A percentile compares a stretch with the other conserved stretches of the same genome.
phyloP scores from a whole-genome alignment of 202 grass and related monocot genomes.

The Eragrostis tef region DNA sequence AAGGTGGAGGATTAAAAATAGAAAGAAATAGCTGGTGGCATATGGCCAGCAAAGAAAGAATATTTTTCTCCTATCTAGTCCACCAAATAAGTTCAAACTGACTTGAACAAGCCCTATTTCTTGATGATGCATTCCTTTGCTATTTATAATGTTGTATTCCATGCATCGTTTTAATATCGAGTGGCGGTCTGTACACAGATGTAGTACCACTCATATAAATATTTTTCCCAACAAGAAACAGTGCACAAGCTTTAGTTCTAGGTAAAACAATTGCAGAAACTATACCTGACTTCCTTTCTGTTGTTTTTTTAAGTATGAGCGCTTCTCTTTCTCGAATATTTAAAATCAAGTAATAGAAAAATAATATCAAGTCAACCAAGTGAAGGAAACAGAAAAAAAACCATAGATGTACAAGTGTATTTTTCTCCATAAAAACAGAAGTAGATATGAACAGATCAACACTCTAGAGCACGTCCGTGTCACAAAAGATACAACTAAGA shows the following conservation, averaged over 20 bases:
- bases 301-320: neutral
- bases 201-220: conserved; percentile 10
- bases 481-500: conserved; percentile 6
- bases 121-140: neutral
- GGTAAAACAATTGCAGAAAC: neutral
- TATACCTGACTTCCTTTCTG: neutral
- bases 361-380: conserved; percentile 2
- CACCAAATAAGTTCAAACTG: conserved; percentile 28
- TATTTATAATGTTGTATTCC: neutral
- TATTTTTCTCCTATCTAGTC: conserved; percentile 39
- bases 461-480: conserved; percentile 1
- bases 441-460: neutral
- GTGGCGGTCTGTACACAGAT: neutral
- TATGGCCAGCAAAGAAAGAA: conserved; percentile 53
- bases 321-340: neutral
- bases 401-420: neutral
- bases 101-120: conserved; percentile 25
- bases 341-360: neutral
- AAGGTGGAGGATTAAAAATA: conserved; percentile 34
- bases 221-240: neutral
- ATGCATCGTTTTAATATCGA: conserved; percentile 7
- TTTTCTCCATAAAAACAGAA: neutral
- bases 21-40: conserved; percentile 44
- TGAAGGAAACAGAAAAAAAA: neutral
- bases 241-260: neutral